Evolutionary conservation across 139 green algal genomes (phyloP), one percentile per base, ranked within the genome.

Genomic region (Coccomyxa sp.): DNA sequence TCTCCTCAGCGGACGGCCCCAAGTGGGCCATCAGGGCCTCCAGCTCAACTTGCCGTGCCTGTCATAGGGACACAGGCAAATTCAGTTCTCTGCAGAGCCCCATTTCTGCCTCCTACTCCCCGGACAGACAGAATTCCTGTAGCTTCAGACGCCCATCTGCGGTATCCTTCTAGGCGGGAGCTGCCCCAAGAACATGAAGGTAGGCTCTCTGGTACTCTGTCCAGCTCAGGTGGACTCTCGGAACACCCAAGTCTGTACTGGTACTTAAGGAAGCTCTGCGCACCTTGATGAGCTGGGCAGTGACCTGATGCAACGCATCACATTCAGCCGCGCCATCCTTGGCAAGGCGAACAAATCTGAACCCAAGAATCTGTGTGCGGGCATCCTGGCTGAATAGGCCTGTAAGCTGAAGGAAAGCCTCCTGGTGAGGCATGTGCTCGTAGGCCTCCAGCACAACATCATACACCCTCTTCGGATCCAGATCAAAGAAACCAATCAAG

Each of bases 391-490:
- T 75, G 64, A 91, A 90, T 7, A 78, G 50, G 14, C 33, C 64
- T 70, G 90, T 39, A 27, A 93, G 80, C 4, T 34, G 12, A 73
- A 91, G 75, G 69, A 86, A 84, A 24, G 80, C 58, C 4, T 68
- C 54, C 55, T 87, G 88, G 38, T 76, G 14, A 27, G 85, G 83
- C 73, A 90, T 82, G 31, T 55, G n/a, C 71, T 86, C 82, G 31
- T 84, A 88, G 0, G 89, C 90, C 22, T 94, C 91, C 76, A 97
- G 81, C 58, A 94, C 82, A 34, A 97, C 73, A 82, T 94, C 93
- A 55, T 92, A 82, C 54, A 91, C 89, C 27, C 94, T 82, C 86
- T 98, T 97, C 31, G 94, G 94, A 85, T 98, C 94, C 70, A 98
- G 80, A 73, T 94, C 87, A 84, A 98, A 98, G 81, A 88, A 92